Base-by-base conservation (phyloP, 2,329 filamentous ascomycete species). In the Alternaria arbusti region DNA sequence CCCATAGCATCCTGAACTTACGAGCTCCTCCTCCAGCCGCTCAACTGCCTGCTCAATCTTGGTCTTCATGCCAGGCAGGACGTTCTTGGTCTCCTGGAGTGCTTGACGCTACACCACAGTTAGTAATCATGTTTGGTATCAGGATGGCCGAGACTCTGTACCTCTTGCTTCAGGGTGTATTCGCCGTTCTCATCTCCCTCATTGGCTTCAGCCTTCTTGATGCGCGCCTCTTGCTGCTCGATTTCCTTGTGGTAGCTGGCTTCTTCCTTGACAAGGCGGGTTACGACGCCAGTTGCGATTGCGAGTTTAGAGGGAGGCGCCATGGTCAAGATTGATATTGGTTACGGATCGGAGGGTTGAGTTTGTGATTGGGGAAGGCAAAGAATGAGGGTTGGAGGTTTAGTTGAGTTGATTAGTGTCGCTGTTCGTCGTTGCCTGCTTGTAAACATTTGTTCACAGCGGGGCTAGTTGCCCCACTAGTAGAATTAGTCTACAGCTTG, bases 261-360 rank as follows among this genome's bases (percentile, higher is more conserved):
- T 80, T 97, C 93, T 81, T 99, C 96, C 81, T 97, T 97, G 70
- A 97, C 88, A 51, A 98, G 88, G 63, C 96, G 93, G 73, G 87
- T 85, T 70, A 98, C 88, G 20, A 93, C 89, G 65, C 90, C 88
- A 23, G 92, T 96, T 47, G 91, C 89, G 77, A 97, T 96, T 73
- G 88, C 82, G 78, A 97, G 88, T 71, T 90, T 87, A 1, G 90
- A 89, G 47, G 92, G 91, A 30, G 93, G 86, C 4, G 92, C 86
- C 94, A 97, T 97, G 54, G 54, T 80, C 4, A 9, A 55, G 43
- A 22, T 40, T 32, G n/a, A 11, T 17, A 7, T 17, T 17, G 26
- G 64, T 15, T 30, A 26, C 25, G 6, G 28, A 15, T 26, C 32
- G 23, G 20, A 13, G 17, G 30, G 26, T 28, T 28, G 11, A 17